Conservation (phyloP, 306 rosid species). For the Alnus glutinosa region DNA sequence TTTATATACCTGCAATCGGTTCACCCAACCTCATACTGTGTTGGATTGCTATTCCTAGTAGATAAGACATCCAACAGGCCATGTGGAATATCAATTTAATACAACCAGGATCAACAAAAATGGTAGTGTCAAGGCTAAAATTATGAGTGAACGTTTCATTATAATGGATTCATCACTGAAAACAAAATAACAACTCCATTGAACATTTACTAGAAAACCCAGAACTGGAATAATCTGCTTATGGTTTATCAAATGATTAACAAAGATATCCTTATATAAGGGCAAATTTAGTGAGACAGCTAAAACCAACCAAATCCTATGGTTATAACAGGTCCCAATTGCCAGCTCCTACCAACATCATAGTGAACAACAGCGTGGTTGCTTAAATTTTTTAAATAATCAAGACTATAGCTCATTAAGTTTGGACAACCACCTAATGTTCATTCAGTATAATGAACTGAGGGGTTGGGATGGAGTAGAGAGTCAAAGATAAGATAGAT, state of each 20-base stretch:
- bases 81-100: neutral
- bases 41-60: neutral
- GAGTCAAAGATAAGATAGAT: constrained; percentile 13
- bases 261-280: neutral
- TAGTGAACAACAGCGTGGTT: neutral
- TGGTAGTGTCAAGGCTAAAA: neutral
- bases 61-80: neutral
- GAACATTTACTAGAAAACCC: neutral
- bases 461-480: constrained; percentile 18
- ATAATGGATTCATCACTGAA: neutral
- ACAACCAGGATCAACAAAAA: neutral
- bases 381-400: neutral
- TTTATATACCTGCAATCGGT: neutral
- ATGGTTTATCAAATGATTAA: neutral
- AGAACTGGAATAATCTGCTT: neutral
- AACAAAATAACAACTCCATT: neutral
- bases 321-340: neutral
- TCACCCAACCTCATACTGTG: neutral
- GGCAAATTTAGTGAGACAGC: neutral
- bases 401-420: constrained; percentile 1
- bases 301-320: neutral
- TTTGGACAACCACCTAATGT: neutral
- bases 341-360: neutral
- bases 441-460: constrained; percentile 1
- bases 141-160: neutral